These are phyloP conservation scores for Phialemoniopsis sp. DNA, from an alignment of 2,329 filamentous ascomycete genomes.

Conservation along the genomic window DNA sequence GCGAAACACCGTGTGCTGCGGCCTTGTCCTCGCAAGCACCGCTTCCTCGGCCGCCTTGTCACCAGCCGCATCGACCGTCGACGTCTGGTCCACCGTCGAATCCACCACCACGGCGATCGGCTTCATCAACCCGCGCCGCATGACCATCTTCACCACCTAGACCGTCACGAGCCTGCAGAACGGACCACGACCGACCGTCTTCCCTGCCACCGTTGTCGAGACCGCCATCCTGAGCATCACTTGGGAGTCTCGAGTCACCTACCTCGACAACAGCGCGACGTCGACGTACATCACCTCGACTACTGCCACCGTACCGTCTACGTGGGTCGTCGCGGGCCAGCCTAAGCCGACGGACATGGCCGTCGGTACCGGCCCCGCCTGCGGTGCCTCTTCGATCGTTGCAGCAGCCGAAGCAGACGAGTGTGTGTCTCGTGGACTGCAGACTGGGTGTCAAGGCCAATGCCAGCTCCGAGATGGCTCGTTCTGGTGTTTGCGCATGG, in stretches of 20 bases:
- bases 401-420: not conserved
- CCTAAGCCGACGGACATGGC: not conserved
- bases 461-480: not conserved
- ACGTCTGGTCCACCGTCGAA: conserved; percentile 4
- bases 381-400: too few relatives aligned
- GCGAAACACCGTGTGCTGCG: too few relatives aligned
- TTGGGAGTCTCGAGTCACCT: conserved; percentile 3
- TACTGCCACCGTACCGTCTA: conserved; percentile 3
- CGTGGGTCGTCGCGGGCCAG: conserved; percentile 2
- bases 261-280: not conserved
- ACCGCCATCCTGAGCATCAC: conserved; percentile 4
- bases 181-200: not conserved
- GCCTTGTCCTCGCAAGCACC: too few relatives aligned
- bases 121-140: conserved; percentile 3
- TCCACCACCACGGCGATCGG: not conserved
- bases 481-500: conserved; percentile 1
- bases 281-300: conserved; percentile 1
- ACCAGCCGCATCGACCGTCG: too few relatives aligned
- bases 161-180: conserved; percentile 3
- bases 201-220: conserved; percentile 6
- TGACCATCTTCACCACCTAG: conserved; percentile 4
- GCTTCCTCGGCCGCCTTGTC: too few relatives aligned
- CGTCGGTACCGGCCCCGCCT: not conserved
- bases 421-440: conserved; percentile 1
- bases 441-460: conserved; percentile 1